A percentile compares a stretch with the other conserved stretches of the same genome.
phyloP scores from a whole-genome alignment of 176 grass and related monocot genomes.

The Aegilops sharonensis region DNA sequence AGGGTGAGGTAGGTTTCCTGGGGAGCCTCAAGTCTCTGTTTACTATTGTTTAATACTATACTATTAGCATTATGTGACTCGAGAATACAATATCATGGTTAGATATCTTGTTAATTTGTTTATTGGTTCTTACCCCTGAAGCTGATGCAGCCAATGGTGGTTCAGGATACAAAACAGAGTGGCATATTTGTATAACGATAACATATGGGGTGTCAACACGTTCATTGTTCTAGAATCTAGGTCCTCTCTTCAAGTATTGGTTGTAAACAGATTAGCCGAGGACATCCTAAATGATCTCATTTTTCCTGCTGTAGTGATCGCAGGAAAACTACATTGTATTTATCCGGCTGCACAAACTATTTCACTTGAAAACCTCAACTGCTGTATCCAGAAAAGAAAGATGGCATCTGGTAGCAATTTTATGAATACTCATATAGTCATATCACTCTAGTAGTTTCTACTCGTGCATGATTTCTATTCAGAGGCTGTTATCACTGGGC shows the following conservation, averaged over 20 bases:
- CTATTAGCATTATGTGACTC: neutral
- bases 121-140: neutral
- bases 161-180: neutral
- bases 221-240: too few relatives aligned
- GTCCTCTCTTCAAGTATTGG: too few relatives aligned
- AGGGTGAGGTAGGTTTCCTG: conserved; percentile 76
- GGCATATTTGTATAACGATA: neutral
- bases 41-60: neutral
- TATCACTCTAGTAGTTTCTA: neutral
- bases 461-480: neutral
- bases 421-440: too few relatives aligned
- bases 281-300: neutral
- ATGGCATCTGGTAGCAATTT: neutral
- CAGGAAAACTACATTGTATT: neutral
- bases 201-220: too few relatives aligned
- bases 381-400: neutral
- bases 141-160: neutral
- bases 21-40: conserved; percentile 22
- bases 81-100: conserved; percentile 10
- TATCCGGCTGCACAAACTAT: neutral
- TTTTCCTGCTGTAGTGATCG: neutral
- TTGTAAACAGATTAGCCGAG: too few relatives aligned
- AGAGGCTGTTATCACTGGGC: neutral
- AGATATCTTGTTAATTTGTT: neutral
- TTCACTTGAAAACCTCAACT: neutral